Evolutionary conservation across 176 grass and related monocot species (phyloP).

Genomic region (Rhipidocladum racemiflorum): DNA sequence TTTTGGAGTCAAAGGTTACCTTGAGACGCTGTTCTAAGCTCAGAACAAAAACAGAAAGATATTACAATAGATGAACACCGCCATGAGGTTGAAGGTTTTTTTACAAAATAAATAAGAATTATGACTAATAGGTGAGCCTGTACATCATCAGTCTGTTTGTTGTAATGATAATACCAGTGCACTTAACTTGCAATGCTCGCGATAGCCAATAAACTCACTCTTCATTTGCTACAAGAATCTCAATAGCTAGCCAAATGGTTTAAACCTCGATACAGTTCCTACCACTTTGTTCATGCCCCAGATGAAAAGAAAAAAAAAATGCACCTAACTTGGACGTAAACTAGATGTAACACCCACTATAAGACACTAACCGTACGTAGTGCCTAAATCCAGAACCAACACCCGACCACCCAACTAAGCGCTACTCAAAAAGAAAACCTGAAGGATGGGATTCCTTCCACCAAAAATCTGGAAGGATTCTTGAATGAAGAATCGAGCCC

Average conservation of each 20-base stretch:
- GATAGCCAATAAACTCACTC: too few relatives aligned
- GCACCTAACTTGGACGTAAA: too few relatives aligned
- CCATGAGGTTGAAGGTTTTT: neutral
- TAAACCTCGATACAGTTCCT: too few relatives aligned
- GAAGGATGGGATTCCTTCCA: neutral
- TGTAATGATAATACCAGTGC: constrained; percentile 6
- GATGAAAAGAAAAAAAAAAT: too few relatives aligned
- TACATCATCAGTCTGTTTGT: neutral
- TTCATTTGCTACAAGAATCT: too few relatives aligned
- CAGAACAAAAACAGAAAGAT: neutral
- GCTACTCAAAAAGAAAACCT: neutral
- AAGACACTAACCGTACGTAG: too few relatives aligned
- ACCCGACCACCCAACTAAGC: too few relatives aligned
- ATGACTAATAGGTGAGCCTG: constrained; percentile 8
- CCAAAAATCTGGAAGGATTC: neutral
- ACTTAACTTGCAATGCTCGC: neutral
- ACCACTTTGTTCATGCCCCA: too few relatives aligned
- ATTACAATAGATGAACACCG: neutral
- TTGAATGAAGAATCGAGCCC: neutral
- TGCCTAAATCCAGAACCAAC: too few relatives aligned
- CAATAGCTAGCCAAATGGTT: too few relatives aligned
- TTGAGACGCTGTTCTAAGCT: neutral
- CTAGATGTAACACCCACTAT: too few relatives aligned
- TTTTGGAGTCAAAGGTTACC: neutral
- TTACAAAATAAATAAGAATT: neutral